phyloP scores from a whole-genome alignment of 1,284 basidiomycete species.

The Irpex sp. region DNA sequence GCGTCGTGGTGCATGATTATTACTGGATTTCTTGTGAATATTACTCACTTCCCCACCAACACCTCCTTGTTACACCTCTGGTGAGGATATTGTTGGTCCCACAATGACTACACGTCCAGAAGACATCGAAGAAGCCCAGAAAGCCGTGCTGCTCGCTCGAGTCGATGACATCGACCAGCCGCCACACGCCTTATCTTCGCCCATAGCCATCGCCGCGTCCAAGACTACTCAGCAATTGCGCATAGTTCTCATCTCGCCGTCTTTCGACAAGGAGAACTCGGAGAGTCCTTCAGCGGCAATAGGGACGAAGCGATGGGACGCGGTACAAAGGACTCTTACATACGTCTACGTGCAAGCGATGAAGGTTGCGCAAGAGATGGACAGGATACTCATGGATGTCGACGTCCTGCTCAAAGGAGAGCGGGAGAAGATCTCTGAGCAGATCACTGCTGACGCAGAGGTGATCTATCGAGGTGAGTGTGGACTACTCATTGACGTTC shows the following conservation, averaged over 20 bases:
- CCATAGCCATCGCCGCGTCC: conserved; percentile 6
- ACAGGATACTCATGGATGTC: conserved; percentile 65
- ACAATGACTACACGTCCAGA: not conserved
- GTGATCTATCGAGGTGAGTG: conserved; percentile 26
- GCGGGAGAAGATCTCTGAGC: conserved; percentile 36
- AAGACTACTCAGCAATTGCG: conserved; percentile 32
- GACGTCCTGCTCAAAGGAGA: conserved; percentile 60
- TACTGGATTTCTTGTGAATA: too few species aligned
- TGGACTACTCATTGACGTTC: not conserved
- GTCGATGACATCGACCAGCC: conserved; percentile 8
- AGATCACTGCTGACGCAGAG: conserved; percentile 28
- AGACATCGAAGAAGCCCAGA: conserved; percentile 5
- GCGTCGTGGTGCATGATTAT: too few species aligned
- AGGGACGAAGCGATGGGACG: conserved; percentile 50
- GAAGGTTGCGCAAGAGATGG: conserved; percentile 59
- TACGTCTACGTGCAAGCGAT: conserved; percentile 75
- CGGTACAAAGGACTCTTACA: conserved; percentile 64
- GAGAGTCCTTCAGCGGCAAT: conserved; percentile 34
- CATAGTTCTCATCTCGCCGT: conserved; percentile 58
- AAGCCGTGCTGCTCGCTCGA: conserved; percentile 6
- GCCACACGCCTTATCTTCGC: conserved; percentile 5
- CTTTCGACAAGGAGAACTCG: conserved; percentile 35
- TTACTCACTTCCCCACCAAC: not conserved
- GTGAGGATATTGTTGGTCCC: not conserved
- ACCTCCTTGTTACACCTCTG: not conserved